Evolutionary conservation across 1,284 basidiomycete genomes (phyloP), one percentile per base, ranked within the genome.

Genomic region (Porphyrellus sp.): DNA sequence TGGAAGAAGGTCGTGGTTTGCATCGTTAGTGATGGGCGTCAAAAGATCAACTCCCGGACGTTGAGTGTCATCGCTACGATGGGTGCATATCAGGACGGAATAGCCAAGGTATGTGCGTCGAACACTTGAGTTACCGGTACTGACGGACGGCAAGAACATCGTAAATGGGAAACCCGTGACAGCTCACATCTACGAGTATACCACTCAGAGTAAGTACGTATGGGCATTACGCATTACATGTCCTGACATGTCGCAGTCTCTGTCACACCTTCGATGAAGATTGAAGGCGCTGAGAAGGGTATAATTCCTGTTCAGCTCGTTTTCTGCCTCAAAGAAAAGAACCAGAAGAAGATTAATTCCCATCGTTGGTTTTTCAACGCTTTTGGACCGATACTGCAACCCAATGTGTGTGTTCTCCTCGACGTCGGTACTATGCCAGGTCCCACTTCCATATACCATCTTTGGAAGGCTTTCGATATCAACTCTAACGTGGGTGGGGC

Each of bases 391-490:
- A 79, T 91, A 44, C 75, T 91, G 30, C 78, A 86, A 56, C 90
- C 89, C 23, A 97, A 96, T 65, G 92, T 98, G 35, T 97, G 93
- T 67, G 84, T 98, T 9, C 79, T 99, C 21, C 83, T 98, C 39
- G 95, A 98, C 63, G 94, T 97, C 20, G 96, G 95, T 1, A 98
- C 95, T 0, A 86, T 88, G 79, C 95, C 95, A 0, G 91, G 91
- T 3, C 83, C 88, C 8, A 91, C 86, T 40, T 86, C 83, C 16
- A 95, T 98, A 64, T 98, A 98, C 70, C 91, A 97, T 64, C 75
- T 98, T 11, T 98, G 95, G 95, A 97, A 98, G 72, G 89, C 92
- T 5, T 98, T 98, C 58, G 94, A 98, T 67, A 89, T 94, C 72
- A 94, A 97, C 72, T 91, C 89, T 25, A 95, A 96, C 59, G 92